phyloP scores from a whole-genome alignment of 306 rosid genomes.

The Glycine tomentella region DNA sequence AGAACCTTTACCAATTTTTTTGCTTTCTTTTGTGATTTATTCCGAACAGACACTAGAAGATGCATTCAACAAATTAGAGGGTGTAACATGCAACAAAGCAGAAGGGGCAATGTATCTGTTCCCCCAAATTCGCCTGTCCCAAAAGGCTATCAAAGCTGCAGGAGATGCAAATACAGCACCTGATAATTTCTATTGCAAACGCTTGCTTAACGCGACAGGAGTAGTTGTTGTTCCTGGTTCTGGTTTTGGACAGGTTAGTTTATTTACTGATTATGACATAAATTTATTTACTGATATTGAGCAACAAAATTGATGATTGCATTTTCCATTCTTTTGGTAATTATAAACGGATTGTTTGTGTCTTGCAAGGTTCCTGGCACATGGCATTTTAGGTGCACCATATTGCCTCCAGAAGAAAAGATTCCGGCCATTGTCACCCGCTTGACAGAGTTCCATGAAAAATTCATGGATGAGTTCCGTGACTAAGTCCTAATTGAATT shows the following conservation, averaged over 20 bases:
- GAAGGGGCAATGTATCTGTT: slow-evolving; percentile 96
- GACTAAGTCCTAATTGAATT: slow-evolving; percentile 47
- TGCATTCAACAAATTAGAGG: slow-evolving; percentile 78
- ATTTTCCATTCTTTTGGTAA: too few relatives aligned
- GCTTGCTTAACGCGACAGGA: slow-evolving; percentile 84
- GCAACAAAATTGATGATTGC: not conserved
- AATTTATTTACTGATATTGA: too few relatives aligned
- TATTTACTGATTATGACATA: not conserved
- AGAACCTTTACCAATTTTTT: not conserved
- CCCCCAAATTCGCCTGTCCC: slow-evolving; percentile 68
- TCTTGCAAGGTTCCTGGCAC: slow-evolving; percentile 84
- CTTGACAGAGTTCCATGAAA: slow-evolving; percentile 80
- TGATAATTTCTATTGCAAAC: slow-evolving; percentile 77
- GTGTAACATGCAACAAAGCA: slow-evolving; percentile 87
- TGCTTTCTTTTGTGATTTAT: not conserved
- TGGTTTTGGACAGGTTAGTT: slow-evolving; percentile 91
- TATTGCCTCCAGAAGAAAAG: slow-evolving; percentile 96
- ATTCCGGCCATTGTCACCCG: slow-evolving; percentile 82
- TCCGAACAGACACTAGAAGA: slow-evolving; percentile 70
- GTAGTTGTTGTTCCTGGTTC: slow-evolving; percentile 91
- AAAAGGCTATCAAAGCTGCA: slow-evolving; percentile 85
- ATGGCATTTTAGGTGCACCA: slow-evolving; percentile 98
- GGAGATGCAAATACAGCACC: slow-evolving; percentile 69
- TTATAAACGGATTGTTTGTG: not conserved
- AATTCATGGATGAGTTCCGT: slow-evolving; percentile 79